Evolutionary conservation across 2,329 filamentous ascomycete species (phyloP), one percentile per base, ranked within the genome.

Genomic region (Pestalotiopsis sp.): DNA sequence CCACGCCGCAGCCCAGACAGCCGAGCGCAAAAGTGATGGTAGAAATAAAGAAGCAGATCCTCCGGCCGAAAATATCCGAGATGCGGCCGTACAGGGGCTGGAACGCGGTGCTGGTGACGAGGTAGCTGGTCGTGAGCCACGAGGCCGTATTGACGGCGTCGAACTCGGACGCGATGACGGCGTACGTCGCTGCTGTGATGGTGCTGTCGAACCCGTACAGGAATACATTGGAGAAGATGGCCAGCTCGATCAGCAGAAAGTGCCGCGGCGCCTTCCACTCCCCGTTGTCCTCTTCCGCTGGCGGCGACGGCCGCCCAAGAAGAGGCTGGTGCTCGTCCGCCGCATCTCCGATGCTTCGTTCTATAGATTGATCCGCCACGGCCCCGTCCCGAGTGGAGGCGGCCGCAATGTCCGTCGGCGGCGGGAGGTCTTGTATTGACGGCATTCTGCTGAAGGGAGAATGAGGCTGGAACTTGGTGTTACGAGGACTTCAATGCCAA

Each of bases 101-200:
- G 27, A 68, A 69, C n/a, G 68, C 68, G 12, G 68, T 69, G 49
- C 68, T 90, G 0, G 91, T 93, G 68, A 93, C 83, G 25, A 93
- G 83, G 74, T 93, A 93, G 0, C 90, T 88, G 0, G 91, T 94
- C 1, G 91, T 92, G 25, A 93, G 81, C 92, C 92, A 94, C 0
- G 91, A 93, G 1, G 92, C 91, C 12, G 89, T 88, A 75, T 93
- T 93, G 12, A 91, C 90, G 3, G 91, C 87, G 71, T 89, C 84
- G 75, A 93, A 93, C 72, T 92, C 87, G n/a, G 91, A 93, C 60
- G 90, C 91, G 72, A 93, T 93, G 66, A 92, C 88, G 2, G 90
- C 90, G 75, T 94, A 92, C 1, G 89, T 92, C 2, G 91, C 89
- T 0, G 91, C 91, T 76, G 92, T 94, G 68, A 94, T 85, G 0